A percentile compares a stretch with the other conserved stretches of the same genome.
Conservation (phyloP, 2,329 filamentous ascomycete genomes). For the Exserohilum turcica region DNA sequence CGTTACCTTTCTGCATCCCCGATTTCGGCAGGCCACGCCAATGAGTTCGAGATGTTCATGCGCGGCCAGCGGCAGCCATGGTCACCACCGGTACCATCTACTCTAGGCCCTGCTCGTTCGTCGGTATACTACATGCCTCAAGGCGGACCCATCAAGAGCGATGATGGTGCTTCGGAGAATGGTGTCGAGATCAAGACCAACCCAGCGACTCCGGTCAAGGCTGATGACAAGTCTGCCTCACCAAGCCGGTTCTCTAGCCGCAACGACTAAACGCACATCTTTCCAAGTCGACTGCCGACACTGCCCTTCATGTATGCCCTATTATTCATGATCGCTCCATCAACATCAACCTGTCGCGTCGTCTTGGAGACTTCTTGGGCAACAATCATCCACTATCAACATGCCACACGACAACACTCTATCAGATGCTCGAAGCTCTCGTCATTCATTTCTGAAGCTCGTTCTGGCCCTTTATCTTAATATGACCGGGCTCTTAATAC, state of each 20-base stretch:
- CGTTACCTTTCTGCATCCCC: constrained; percentile 44
- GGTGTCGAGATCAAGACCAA: constrained; percentile 39
- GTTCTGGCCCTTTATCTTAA: constrained; percentile 14
- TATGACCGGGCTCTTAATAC: constrained; percentile 28
- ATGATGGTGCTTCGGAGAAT: constrained; percentile 38
- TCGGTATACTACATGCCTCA: constrained; percentile 36
- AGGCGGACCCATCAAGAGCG: constrained; percentile 32
- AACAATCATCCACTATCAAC: constrained; percentile 19
- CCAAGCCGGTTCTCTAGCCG: constrained; percentile 29
- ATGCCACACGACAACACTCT: constrained; percentile 19
- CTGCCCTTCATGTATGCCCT: constrained; percentile 29
- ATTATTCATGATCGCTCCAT: constrained; percentile 40
- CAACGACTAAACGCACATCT: constrained; percentile 32
- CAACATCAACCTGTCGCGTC: constrained; percentile 32
- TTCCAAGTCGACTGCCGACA: constrained; percentile 11
- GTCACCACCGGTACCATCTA: constrained; percentile 43
- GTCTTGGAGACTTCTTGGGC: constrained; percentile 25
- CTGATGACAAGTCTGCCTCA: constrained; percentile 30
- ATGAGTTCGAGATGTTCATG: constrained; percentile 49
- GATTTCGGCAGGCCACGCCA: constrained; percentile 38
- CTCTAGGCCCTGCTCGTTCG: constrained; percentile 40
- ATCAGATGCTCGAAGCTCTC: constrained; percentile 1
- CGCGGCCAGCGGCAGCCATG: constrained; percentile 43
- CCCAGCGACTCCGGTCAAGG: constrained; percentile 44
- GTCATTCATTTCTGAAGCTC: constrained; percentile 25